These are phyloP conservation scores for Lotus japonicus DNA, from an alignment of 306 rosid genomes.

Conservation along the genomic window DNA sequence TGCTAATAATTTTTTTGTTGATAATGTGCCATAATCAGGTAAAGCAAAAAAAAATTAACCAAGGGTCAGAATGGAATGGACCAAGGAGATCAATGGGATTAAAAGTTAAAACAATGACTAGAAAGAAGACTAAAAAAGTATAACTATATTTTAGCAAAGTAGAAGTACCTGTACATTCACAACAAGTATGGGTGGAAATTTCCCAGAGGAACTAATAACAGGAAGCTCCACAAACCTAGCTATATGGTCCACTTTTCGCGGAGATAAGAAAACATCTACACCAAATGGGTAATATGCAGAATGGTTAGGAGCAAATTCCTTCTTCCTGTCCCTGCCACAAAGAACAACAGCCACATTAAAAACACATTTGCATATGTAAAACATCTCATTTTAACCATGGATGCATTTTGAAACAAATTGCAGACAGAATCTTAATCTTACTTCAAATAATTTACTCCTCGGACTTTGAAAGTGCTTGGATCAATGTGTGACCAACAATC, in stretches of 20 bases:
- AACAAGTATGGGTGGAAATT: constrained; percentile 76
- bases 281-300: constrained; percentile 96
- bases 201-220: constrained; percentile 38
- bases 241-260: constrained; percentile 70
- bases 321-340: constrained; percentile 81
- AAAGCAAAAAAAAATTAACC: background rate
- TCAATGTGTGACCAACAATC: constrained; percentile 91
- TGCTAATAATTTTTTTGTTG: background rate
- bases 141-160: background rate
- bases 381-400: background rate
- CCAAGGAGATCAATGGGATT: background rate
- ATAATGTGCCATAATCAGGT: background rate
- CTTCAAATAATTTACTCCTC: constrained; percentile 77
- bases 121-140: background rate
- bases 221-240: constrained; percentile 87
- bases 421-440: constrained; percentile 29
- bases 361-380: background rate
- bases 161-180: constrained; percentile 85
- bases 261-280: constrained; percentile 88
- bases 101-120: background rate
- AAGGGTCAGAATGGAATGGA: background rate
- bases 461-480: constrained; percentile 74
- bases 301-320: constrained; percentile 63
- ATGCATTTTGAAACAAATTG: constrained; percentile 14
- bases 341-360: constrained; percentile 17